A percentile compares a stretch with the other conserved stretches of the same genome.
phyloP scores from a whole-genome alignment of 768 basidiomycete genomes.

The Rhodotorula taiwanensis region DNA sequence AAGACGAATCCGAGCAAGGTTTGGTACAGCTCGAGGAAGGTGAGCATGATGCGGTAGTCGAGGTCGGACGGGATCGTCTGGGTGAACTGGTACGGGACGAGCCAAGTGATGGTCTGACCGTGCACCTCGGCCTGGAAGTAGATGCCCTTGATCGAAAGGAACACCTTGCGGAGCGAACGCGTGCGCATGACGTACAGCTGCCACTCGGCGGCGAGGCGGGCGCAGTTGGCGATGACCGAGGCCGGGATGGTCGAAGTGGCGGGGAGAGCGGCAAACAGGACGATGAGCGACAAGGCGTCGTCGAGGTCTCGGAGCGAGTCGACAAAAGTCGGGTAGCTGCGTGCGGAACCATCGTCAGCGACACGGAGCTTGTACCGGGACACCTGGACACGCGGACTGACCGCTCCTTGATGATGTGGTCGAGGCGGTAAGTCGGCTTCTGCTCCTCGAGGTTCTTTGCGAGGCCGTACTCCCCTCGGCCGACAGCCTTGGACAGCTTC shows the following conservation, averaged over 20 bases:
- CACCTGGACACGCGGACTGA: conserved; percentile 43
- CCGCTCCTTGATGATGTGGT: conserved; percentile 98
- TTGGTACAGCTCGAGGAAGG: conserved; percentile 96
- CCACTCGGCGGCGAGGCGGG: conserved; percentile 88
- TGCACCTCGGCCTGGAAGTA: conserved; percentile 95
- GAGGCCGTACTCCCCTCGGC: conserved; percentile 86
- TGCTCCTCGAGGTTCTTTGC: conserved; percentile 84
- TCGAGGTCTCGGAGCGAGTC: conserved; percentile 94
- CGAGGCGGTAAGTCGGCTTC: conserved; percentile 79
- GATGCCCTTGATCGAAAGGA: conserved; percentile 94
- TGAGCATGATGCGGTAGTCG: conserved; percentile 94
- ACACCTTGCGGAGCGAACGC: conserved; percentile 73
- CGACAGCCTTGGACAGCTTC: conserved; percentile 85
- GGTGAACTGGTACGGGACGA: conserved; percentile 94
- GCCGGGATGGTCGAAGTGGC: conserved; percentile 70
- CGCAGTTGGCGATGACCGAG: conserved; percentile 80
- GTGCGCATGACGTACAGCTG: conserved; percentile 90
- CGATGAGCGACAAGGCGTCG: conserved; percentile 90
- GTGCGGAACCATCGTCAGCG: not conserved
- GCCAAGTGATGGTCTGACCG: conserved; percentile 89
- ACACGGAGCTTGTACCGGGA: too few species aligned
- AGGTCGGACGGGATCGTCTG: conserved; percentile 90
- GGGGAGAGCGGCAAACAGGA: conserved; percentile 84
- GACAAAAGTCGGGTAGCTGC: conserved; percentile 90
- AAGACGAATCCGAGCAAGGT: conserved; percentile 90